Base-by-base conservation (phyloP, 495 filamentous ascomycete genomes). In the Penicillium lagena region DNA sequence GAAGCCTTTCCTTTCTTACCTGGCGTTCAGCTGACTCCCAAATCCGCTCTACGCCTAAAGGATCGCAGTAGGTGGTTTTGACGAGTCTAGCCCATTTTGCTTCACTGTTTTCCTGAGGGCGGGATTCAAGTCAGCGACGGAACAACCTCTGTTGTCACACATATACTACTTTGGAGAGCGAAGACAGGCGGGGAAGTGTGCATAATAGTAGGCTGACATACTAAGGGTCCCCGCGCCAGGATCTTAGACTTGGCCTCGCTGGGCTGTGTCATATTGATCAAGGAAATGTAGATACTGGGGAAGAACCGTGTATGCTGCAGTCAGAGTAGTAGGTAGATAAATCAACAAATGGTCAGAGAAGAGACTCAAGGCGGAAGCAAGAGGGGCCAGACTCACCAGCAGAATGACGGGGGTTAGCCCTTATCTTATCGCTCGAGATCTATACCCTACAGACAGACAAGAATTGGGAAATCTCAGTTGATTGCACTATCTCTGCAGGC, bases 1-100 rank as follows among this genome's bases (percentile, higher is more conserved):
- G 22, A 22, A 22, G 0, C 22, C 22, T 2, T 22, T 3, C 6
- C 22, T 22, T 52, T 33, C 60, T 62, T 64, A 75, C 73, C 51
- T 71, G 74, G 10, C 88, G 75, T 60, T 93, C 88, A 11, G 83
- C 86, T 3, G 83, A 86, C 58, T 94, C 88, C 87, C 87, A 93
- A 30, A 79, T 86, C 43, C 87, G 75, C 40, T 76, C 67, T 12
- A 80, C 70, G 22, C 82, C 85, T 8, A 80, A 72, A 1, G 85
- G 82, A 50, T 93, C 88, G 31, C 60, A 70, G 58, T 90, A 94
- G 11, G 78, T 89, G 27, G 81, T 82, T 53, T 83, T 86, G 34
- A 80, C 70, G 10, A 86, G 69, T 58, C 78, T 82, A 14, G 78
- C 77, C 88, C 88, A 94, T 62, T 73, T 75, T n/a, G 86, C 86